Evolutionary conservation across 2,329 filamentous ascomycete species (phyloP), one percentile per base, ranked within the genome.

Genomic region (Neonectria neomacrospora): DNA sequence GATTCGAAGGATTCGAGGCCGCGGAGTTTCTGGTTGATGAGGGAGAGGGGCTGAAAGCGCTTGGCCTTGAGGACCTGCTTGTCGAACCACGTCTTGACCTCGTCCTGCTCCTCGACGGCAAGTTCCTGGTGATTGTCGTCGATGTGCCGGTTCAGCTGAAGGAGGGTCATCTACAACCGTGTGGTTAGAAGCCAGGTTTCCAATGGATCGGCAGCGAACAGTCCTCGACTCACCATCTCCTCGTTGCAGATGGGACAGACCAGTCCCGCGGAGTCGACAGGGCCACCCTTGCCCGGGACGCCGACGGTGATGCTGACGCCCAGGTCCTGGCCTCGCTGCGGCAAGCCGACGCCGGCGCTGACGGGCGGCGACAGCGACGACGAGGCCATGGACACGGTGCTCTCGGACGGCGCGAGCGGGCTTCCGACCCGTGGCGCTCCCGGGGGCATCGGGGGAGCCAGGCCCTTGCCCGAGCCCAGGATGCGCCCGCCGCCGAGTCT

Each of bases 211-310:
- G 34, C 28, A 14, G 12, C 32, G 16, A 18, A 22, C 11, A 23
- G 12, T 53, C 16, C 81, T 6, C 4, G 47, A 50, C 47, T 67
- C 81, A 96, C 94, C 96, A 99, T 99, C 79, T 97, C 94, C 80
- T 98, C 96, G 71, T 90, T 94, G 80, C 96, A 99, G 76, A 99
- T 99, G n/a, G 96, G 96, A 78, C 96, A 99, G 58, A 95, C 88
- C 63, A 99, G 88, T 77, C 87, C 87, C 68, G 87, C 87, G 55
- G 88, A 63, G 64, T 76, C 71, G 9, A 73, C 67, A 12, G 85
- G 52, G 81, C 83, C 67, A 85, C 84, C 64, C 82, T 85, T 83
- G 55, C 85, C 83, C 18, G 84, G 81, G 10, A 80, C 79, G 22
- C 80, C 84, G 20, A 96, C 80, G 58, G 91, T 94, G 72, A 97